These are phyloP conservation scores for Boletus rubropictus DNA, from an alignment of 768 basidiomycete species.

Conservation along the genomic window DNA sequence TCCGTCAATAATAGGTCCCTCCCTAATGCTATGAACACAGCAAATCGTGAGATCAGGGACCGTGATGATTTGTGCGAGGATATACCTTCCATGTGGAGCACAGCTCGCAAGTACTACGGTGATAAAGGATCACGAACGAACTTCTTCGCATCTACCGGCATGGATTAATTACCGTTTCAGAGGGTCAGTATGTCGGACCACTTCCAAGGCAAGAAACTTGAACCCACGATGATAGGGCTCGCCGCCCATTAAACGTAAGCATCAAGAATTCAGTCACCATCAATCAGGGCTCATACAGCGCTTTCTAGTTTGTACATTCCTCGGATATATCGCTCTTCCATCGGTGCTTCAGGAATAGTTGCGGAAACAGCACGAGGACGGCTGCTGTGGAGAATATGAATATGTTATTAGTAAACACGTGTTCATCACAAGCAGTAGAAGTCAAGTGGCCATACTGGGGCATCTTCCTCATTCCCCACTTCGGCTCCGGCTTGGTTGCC, in stretches of 20 bases:
- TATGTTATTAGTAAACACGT: not conserved
- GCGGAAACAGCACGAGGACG: not conserved
- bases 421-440: not conserved
- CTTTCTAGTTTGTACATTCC: not conserved
- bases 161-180: not conserved
- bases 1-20: not conserved
- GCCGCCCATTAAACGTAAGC: slow-evolving; percentile 9
- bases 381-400: not conserved
- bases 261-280: not conserved
- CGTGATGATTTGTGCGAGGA: not conserved
- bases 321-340: slow-evolving; percentile 9
- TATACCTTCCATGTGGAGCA: not conserved
- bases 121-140: not conserved
- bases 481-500: slow-evolving; percentile 7
- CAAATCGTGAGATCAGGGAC: not conserved
- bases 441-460: not conserved
- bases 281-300: not conserved
- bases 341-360: not conserved
- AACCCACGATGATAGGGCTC: slow-evolving; percentile 3
- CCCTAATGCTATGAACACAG: not conserved
- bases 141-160: not conserved
- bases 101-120: not conserved
- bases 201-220: not conserved
- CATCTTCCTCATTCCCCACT: not conserved
- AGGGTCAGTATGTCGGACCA: slow-evolving; percentile 2